Conservation (phyloP, 768 basidiomycete genomes). For the Tricholoma saponaceum region DNA sequence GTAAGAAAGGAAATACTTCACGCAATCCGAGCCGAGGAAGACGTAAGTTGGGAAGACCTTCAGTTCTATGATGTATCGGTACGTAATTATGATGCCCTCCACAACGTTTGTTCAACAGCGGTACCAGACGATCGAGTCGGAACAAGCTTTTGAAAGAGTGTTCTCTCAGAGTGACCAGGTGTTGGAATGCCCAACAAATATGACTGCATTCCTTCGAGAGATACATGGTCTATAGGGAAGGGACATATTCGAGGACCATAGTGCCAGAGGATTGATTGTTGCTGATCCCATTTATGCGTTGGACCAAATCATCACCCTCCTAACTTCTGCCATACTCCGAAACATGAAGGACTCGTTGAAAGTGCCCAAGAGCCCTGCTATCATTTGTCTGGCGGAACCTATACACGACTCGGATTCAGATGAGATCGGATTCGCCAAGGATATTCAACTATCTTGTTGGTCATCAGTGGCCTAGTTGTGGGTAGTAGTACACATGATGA, state of each 20-base stretch:
- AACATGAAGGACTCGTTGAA: neutral
- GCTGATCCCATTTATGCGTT: neutral
- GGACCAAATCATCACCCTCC: neutral
- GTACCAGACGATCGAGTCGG: conserved; percentile 54
- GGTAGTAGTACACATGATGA: no score
- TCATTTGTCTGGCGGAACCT: neutral
- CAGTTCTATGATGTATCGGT: conserved; percentile 67
- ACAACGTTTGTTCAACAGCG: conserved; percentile 6
- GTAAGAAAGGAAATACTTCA: conserved; percentile 75
- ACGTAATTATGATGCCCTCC: conserved; percentile 16
- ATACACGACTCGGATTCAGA: neutral
- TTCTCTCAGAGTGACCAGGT: conserved; percentile 53
- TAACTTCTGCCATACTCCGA: neutral
- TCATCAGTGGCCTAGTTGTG: neutral
- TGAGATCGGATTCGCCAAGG: neutral
- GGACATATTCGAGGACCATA: neutral
- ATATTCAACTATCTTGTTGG: neutral
- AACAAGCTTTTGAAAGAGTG: conserved; percentile 52
- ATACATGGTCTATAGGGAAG: conserved; percentile 46
- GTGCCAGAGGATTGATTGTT: neutral
- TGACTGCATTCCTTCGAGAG: conserved; percentile 53
- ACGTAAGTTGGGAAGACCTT: conserved; percentile 70
- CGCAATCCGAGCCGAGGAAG: conserved; percentile 70
- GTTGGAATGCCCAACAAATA: conserved; percentile 52
- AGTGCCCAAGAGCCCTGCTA: neutral